Evolutionary conservation across 768 basidiomycete genomes (phyloP), one percentile per base, ranked within the genome.

Genomic region (Agrocybe chaxingu): DNA sequence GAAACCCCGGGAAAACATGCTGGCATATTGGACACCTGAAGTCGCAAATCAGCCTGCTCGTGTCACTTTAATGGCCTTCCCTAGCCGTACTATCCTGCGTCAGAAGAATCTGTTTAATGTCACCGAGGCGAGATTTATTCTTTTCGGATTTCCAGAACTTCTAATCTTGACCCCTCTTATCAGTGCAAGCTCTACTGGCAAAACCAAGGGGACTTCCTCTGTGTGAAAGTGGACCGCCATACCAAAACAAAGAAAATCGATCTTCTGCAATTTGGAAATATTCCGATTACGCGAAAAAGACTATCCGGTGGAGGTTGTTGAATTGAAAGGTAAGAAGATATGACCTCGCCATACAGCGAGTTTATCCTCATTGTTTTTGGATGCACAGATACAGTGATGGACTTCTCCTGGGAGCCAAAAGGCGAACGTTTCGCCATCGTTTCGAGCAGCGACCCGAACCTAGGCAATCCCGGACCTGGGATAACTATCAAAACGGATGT

Each of bases 361-460:
- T 16, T 46, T 31, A 32, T 49, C 41, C 53, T 54, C 60, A 43
- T 53, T 54, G 41, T 52, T 8, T 38, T 30, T 37, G 30, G 37
- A 10, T 47, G 51, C 37, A 36, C 63, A 93, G 96, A 98, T 68
- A 84, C 92, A 34, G 96, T 96, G 35, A 86, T 85, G 47, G 93
- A 96, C 61, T 98, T 99, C 68, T 92, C 93, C 41, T 98, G 97
- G 97, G 97, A 98, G 68, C 96, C 97, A n/a, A 88, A 87, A 66
- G 93, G 96, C 54, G 88, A 92, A 62, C 87, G 97, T 32, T 99
- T 98, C 71, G 92, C 91, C 38, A 92, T 98, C 56, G 89, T 98
- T 48, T 91, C 94, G 3, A 93, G 89, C 54, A 89, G 74, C 67
- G 97, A 99, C 66, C 92, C 95, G 42, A 97, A 96, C 67, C 78